Evolutionary conservation across 1,284 basidiomycete genomes (phyloP).

Genomic region (Inonotus obliquus): DNA sequence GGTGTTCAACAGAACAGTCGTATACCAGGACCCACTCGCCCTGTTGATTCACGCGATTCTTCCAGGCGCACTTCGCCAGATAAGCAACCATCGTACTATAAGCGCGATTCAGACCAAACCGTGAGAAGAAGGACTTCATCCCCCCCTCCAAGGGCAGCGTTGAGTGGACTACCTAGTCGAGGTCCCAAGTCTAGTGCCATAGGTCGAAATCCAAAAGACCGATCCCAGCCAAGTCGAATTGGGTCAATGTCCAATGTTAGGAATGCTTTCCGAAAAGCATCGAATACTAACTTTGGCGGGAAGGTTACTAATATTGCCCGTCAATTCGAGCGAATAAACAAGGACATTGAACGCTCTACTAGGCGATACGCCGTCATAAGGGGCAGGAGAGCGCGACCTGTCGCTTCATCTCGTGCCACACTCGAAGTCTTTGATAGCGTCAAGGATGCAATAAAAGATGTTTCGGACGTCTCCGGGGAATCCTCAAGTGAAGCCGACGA

Average conservation of each 20-base stretch:
- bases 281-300: conserved; percentile 36
- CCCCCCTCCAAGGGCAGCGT: conserved; percentile 26
- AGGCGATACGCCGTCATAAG: conserved; percentile 75
- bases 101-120: conserved; percentile 31
- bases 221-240: conserved; percentile 37
- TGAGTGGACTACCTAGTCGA: conserved; percentile 25
- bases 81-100: conserved; percentile 42
- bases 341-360: conserved; percentile 63
- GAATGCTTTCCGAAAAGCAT: conserved; percentile 48
- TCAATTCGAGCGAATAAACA: conserved; percentile 70
- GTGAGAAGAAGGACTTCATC: conserved; percentile 41
- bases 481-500: conserved; percentile 88
- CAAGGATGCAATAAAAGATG: conserved; percentile 88
- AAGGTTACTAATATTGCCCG: conserved; percentile 75
- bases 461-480: conserved; percentile 68
- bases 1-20: conserved; percentile 35
- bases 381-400: conserved; percentile 88
- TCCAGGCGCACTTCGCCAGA: conserved; percentile 71
- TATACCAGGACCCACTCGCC: conserved; percentile 46
- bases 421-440: conserved; percentile 91
- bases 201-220: conserved; percentile 39
- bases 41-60: conserved; percentile 51
- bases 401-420: conserved; percentile 84
- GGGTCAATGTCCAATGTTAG: conserved; percentile 39
- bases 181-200: conserved; percentile 2